phyloP scores from a whole-genome alignment of 768 basidiomycete species.

The Crepidotus variabilis region DNA sequence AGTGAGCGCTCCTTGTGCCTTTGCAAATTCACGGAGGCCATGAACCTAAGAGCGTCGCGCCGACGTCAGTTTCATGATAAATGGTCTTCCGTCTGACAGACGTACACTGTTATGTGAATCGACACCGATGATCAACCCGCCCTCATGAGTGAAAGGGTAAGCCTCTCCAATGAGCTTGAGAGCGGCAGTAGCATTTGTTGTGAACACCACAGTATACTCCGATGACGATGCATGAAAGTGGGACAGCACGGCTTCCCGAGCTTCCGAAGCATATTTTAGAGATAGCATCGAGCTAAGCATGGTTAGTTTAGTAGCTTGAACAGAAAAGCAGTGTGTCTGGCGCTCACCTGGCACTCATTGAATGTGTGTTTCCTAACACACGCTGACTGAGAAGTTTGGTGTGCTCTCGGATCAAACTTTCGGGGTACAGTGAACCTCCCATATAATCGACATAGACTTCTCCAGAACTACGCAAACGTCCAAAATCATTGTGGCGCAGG shows the following conservation, averaged over 20 bases:
- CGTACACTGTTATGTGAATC: slow-evolving; percentile 82
- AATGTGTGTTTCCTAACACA: neutral
- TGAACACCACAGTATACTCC: slow-evolving; percentile 57
- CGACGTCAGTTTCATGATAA: neutral
- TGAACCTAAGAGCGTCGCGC: slow-evolving; percentile 36
- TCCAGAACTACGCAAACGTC: neutral
- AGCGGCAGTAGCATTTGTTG: slow-evolving; percentile 74
- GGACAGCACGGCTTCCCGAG: neutral
- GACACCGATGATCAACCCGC: slow-evolving; percentile 63
- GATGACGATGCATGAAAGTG: neutral
- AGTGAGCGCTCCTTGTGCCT: slow-evolving; percentile 47
- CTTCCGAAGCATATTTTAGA: neutral
- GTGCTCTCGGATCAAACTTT: neutral
- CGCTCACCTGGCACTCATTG: neutral
- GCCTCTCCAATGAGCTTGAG: slow-evolving; percentile 81
- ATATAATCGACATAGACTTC: neutral
- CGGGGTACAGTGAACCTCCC: neutral
- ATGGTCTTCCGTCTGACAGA: too few species aligned
- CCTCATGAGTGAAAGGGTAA: slow-evolving; percentile 61
- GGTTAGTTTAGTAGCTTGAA: neutral
- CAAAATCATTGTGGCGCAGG: neutral
- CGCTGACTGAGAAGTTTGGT: neutral
- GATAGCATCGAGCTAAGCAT: neutral
- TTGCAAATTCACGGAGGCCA: slow-evolving; percentile 73
- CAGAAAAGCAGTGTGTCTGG: neutral